Percentiles rank a stretch among this genome's conserved stretches.
Conservation (phyloP, 495 filamentous ascomycete species). For the Neurospora sp. region DNA sequence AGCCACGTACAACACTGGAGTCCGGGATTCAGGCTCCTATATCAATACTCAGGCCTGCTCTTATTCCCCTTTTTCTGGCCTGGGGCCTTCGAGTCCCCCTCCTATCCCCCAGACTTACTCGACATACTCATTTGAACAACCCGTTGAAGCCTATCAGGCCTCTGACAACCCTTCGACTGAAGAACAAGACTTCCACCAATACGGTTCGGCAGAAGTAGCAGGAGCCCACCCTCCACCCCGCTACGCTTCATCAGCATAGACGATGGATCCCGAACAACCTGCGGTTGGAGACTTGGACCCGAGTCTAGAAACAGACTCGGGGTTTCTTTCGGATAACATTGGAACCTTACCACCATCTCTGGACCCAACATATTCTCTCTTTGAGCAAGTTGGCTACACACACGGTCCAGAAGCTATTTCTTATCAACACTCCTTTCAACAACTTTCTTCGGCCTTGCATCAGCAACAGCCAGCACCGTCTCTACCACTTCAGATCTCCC, state of each 20-base stretch:
- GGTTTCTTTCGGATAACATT: background rate
- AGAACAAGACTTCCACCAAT: background rate
- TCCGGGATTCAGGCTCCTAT: background rate
- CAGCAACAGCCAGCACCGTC: background rate
- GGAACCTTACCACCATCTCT: background rate
- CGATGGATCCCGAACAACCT: background rate
- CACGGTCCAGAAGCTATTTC: background rate
- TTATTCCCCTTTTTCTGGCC: background rate
- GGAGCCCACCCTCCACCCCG: background rate
- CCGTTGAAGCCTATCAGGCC: background rate
- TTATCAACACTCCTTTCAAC: background rate
- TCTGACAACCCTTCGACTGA: background rate
- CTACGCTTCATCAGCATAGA: background rate
- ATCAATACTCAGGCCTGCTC: background rate
- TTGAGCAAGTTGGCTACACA: background rate
- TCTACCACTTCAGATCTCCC: background rate
- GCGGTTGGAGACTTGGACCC: background rate
- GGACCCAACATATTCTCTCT: background rate
- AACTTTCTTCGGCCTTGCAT: background rate
- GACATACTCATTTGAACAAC: background rate
- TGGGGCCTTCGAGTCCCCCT: background rate
- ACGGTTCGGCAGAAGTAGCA: background rate
- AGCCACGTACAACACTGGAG: background rate
- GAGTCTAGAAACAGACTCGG: background rate
- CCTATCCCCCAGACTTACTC: background rate